Conservation (phyloP, 139 green algal species). For the Haematococcus lacustris region DNA sequence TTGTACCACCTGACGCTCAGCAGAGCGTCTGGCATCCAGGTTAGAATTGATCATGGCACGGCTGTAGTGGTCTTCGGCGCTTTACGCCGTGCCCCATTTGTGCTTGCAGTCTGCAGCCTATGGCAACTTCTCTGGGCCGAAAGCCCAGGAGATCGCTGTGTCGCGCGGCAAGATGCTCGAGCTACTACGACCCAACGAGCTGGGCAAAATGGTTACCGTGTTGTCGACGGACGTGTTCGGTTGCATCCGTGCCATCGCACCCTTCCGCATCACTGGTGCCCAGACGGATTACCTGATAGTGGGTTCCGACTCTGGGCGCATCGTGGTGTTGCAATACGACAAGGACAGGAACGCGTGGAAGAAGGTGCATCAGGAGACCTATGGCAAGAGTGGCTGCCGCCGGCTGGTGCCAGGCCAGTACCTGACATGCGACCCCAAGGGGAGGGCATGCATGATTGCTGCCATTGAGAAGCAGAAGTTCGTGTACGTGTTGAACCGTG, state of each 20-base stretch:
- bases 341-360: conserved; percentile 79
- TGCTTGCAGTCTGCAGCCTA: conserved; percentile 74
- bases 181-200: conserved; percentile 88
- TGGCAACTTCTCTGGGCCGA: conserved; percentile 92
- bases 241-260: conserved; percentile 71
- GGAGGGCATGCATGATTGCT: conserved; percentile 87
- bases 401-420: conserved; percentile 94
- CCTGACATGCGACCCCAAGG: conserved; percentile 87
- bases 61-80: not conserved
- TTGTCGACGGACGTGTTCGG: conserved; percentile 80
- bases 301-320: conserved; percentile 86
- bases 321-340: conserved; percentile 93
- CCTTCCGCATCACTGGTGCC: conserved; percentile 86
- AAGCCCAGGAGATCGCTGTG: conserved; percentile 93
- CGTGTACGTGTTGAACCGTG: conserved; percentile 97
- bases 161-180: conserved; percentile 86
- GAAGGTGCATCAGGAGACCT: conserved; percentile 96
- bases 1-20: conserved; percentile 79
- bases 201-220: conserved; percentile 65
- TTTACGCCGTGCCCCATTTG: not conserved
- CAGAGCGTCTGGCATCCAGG: conserved; percentile 69
- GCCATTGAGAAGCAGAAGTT: conserved; percentile 97
- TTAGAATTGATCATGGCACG: conserved; percentile 12
- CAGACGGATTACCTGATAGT: conserved; percentile 84
- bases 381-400: conserved; percentile 86